phyloP scores from a whole-genome alignment of 495 filamentous ascomycete genomes.

The Aspergillus carlsbadensis region DNA sequence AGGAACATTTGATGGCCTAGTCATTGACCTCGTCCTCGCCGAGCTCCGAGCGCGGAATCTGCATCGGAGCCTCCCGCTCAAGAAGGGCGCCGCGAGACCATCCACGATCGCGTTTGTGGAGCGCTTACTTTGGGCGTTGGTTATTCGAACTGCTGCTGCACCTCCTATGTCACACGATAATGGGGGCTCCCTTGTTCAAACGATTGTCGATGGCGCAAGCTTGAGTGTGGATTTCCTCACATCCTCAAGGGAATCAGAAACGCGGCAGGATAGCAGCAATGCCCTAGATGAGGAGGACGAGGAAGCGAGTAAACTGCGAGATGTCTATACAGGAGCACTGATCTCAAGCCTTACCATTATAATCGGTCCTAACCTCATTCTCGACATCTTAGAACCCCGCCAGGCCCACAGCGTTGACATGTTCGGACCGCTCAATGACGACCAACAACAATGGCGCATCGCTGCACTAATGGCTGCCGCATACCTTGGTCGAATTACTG shows the following conservation, averaged over 20 bases:
- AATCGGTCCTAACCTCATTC: background rate
- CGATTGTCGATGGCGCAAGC: background rate
- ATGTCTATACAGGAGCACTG: background rate
- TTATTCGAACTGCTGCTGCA: too few relatives aligned
- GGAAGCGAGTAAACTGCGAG: background rate
- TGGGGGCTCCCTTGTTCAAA: background rate
- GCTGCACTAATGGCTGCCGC: conserved; percentile 3
- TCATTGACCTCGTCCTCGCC: background rate
- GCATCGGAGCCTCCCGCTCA: background rate
- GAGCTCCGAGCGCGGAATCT: background rate
- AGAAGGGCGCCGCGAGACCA: background rate
- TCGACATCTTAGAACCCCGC: background rate
- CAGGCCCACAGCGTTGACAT: background rate
- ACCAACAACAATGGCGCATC: background rate
- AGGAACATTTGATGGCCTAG: background rate
- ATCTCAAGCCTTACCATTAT: background rate
- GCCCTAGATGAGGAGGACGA: too few relatives aligned
- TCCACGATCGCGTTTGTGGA: background rate
- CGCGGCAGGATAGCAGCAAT: too few relatives aligned
- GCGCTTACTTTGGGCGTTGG: background rate
- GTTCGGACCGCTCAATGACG: background rate
- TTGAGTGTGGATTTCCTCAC: too few relatives aligned
- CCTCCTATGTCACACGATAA: background rate
- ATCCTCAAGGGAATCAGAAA: too few relatives aligned
- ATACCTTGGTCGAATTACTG: background rate